Evolutionary conservation across 768 basidiomycete species (phyloP).

Genomic region (Termitomyces sp.): DNA sequence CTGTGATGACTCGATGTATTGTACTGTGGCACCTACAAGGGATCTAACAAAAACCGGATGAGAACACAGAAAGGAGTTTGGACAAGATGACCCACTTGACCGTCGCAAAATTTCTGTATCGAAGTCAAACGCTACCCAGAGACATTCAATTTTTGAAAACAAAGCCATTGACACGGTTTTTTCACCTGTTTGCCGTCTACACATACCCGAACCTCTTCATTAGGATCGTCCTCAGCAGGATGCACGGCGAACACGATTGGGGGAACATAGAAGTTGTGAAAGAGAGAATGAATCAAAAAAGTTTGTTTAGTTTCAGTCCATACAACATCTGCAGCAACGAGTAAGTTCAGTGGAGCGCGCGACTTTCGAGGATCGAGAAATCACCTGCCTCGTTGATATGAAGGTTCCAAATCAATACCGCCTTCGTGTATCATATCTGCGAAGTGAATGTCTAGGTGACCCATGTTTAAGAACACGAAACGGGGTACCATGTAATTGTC

Average conservation of each 20-base stretch:
- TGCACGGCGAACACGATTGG: slow-evolving; percentile 72
- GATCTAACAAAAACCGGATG: slow-evolving; percentile 6
- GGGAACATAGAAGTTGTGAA: slow-evolving; percentile 76
- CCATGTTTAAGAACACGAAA: not conserved
- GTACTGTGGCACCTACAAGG: slow-evolving; percentile 15
- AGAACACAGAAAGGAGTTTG: not conserved
- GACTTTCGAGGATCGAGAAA: not conserved
- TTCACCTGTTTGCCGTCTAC: slow-evolving; percentile 83
- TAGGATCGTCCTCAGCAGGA: slow-evolving; percentile 42
- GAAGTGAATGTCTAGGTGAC: not conserved
- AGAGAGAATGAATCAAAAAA: slow-evolving; percentile 71
- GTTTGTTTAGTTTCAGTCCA: slow-evolving; percentile 72
- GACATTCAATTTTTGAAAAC: not conserved
- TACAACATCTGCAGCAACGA: slow-evolving; percentile 57
- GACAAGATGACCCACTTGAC: slow-evolving; percentile 39
- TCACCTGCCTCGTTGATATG: slow-evolving; percentile 65
- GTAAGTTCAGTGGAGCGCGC: not conserved
- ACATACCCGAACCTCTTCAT: slow-evolving; percentile 54
- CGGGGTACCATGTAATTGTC: slow-evolving; percentile 44
- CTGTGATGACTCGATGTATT: not conserved
- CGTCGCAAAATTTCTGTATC: slow-evolving; percentile 73
- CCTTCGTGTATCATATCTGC: slow-evolving; percentile 67
- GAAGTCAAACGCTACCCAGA: slow-evolving; percentile 64
- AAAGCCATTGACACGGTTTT: slow-evolving; percentile 29
- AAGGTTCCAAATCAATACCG: slow-evolving; percentile 63